Conservation (phyloP, 306 rosid species). For the Inga leiocalycina region DNA sequence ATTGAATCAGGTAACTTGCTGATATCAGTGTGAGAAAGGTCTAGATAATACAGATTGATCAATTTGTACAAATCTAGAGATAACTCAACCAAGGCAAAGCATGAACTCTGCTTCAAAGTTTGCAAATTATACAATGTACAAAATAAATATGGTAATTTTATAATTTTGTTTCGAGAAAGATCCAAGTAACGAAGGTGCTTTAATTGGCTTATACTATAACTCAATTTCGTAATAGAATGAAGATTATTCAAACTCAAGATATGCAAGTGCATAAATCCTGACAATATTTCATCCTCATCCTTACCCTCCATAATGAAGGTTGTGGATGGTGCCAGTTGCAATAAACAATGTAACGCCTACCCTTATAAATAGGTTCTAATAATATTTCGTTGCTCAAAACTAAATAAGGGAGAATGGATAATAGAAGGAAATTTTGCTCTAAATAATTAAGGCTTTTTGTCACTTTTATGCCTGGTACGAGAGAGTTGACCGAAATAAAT, state of each 20-base stretch:
- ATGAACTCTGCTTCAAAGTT: not conserved
- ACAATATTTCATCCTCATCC: not conserved
- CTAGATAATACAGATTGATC: not conserved
- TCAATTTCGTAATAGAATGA: not conserved
- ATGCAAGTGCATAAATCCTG: not conserved
- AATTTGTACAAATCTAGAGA: not conserved
- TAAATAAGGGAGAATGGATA: no score
- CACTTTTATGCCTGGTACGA: no score
- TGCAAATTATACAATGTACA: conserved; percentile 1
- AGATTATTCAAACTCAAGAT: not conserved
- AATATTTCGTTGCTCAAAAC: no score
- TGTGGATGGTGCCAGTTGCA: not conserved
- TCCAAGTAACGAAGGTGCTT: conserved; percentile 5
- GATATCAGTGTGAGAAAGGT: not conserved
- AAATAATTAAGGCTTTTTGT: no score
- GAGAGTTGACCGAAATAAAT: no score
- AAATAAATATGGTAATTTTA: not conserved
- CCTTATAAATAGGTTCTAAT: not conserved
- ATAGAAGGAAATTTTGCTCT: no score
- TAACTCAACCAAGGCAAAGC: not conserved
- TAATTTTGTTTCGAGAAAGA: not conserved
- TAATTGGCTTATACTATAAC: not conserved
- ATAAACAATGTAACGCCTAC: not conserved
- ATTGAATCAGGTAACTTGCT: not conserved
- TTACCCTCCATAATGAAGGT: not conserved